These are phyloP conservation scores for Lignosus rhinocerotis DNA, from an alignment of 1,284 basidiomycete genomes.

Conservation along the genomic window DNA sequence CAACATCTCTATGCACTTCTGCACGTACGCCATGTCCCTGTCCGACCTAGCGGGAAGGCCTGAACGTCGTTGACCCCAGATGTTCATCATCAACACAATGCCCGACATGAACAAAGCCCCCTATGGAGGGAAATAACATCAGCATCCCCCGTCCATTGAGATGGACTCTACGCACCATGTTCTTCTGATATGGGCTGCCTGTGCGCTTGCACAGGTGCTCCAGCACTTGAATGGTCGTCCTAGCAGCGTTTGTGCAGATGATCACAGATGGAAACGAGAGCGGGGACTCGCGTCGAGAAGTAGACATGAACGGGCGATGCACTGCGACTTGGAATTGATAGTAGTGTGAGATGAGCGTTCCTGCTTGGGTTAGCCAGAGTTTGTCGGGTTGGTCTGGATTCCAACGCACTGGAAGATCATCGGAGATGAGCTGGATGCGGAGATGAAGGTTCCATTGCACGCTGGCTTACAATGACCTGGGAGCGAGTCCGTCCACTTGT, in stretches of 20 bases:
- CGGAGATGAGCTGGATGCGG: neutral
- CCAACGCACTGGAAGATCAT: constrained; percentile 31
- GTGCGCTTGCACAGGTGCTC: constrained; percentile 38
- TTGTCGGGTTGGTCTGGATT: constrained; percentile 63
- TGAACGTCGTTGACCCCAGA: constrained; percentile 68
- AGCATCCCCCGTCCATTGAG: neutral
- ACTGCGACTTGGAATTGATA: constrained; percentile 78
- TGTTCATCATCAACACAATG: constrained; percentile 69
- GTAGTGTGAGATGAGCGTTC: constrained; percentile 62
- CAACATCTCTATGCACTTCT: constrained; percentile 66
- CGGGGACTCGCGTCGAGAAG: constrained; percentile 35
- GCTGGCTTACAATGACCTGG: constrained; percentile 46
- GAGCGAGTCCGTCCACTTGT: constrained; percentile 60
- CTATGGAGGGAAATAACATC: constrained; percentile 5
- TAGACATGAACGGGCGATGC: constrained; percentile 39
- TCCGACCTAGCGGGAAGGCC: constrained; percentile 52
- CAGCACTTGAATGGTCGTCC: constrained; percentile 54
- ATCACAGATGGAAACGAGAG: constrained; percentile 55
- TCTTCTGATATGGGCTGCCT: constrained; percentile 22
- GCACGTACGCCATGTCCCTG: constrained; percentile 67
- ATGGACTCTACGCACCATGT: constrained; percentile 18
- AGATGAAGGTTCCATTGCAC: neutral
- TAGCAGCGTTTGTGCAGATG: constrained; percentile 63
- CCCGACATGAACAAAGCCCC: constrained; percentile 58
- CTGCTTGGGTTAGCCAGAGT: constrained; percentile 70